Base-by-base conservation (phyloP, 2,329 filamentous ascomycete species). In the Geoglossum cookeanum region DNA sequence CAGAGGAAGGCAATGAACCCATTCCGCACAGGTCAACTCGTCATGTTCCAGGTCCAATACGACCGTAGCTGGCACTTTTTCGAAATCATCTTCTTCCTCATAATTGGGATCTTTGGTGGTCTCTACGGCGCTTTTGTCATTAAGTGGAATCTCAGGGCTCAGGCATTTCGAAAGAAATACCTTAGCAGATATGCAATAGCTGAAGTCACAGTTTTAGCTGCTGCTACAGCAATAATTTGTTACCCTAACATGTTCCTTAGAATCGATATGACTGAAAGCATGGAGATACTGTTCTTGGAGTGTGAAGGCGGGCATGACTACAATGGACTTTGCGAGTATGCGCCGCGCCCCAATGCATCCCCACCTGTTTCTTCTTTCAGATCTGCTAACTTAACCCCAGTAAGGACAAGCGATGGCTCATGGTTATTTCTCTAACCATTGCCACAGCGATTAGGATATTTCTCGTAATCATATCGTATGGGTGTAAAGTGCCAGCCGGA, bases 211-310 rank as follows among this genome's bases (percentile, higher is more conserved):
- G 70, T 94, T 15, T 73, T 98, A 45, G 90, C 92, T 1, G 79
- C 83, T 0, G 78, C 81, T 6, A 98, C 92, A 3, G 92, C 90
- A 8, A 76, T 97, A 29, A 76, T 98, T n/a, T 96, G 91, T 69
- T 98, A 94, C 65, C 92, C 91, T 0, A 98, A 98, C 64, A 89
- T 86, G 68, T 97, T 98, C 62, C 68, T 98, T 58, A 78, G 87
- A 57, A 96, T 97, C 64, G 94, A 98, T 70, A 97, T 98, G 92
- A 96, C 92, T 0, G 91, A 97, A 72, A 95, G 89, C 73, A 97
- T 98, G 92, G 90, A 97, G 68, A 94, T 96, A 61, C 73, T 98
- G 9, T 98, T 98, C 68, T 78, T 86, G 13, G 92, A 98, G 67
- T 98, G 92, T 64, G 87, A 94, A 66, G 88, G 85, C 4, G 83